These are phyloP conservation scores for Spergularia azorica DNA, from an alignment of 179 eudicot species.

Conservation along the genomic window DNA sequence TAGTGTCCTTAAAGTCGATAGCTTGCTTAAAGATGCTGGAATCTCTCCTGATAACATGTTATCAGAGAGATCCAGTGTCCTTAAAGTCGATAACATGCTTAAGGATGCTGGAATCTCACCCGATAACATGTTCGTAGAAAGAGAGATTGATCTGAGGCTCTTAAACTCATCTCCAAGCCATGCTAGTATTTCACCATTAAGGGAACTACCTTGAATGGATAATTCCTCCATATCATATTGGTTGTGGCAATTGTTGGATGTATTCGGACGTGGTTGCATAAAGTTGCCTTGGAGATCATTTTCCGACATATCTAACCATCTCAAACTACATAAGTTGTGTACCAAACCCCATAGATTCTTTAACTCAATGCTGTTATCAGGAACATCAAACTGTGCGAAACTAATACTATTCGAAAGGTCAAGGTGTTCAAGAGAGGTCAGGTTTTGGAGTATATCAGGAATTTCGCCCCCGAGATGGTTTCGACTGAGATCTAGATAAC, in stretches of 20 bases:
- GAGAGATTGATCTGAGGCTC: background rate
- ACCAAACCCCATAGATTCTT: background rate
- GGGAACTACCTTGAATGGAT: background rate
- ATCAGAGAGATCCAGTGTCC: background rate
- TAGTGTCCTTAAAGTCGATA: background rate
- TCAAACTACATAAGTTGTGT: background rate
- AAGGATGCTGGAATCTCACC: background rate
- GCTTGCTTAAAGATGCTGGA: background rate
- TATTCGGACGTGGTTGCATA: background rate
- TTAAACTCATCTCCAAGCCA: constrained; percentile 9
- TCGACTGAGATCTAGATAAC: background rate
- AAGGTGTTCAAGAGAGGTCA: constrained; percentile 18
- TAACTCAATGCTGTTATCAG: background rate
- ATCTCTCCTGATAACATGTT: constrained; percentile 1
- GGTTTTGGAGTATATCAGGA: constrained; percentile 6
- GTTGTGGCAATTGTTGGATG: background rate
- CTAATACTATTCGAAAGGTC: background rate
- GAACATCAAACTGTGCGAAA: background rate
- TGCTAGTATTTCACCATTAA: background rate
- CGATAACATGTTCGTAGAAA: background rate
- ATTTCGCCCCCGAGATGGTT: background rate
- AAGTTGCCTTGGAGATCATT: background rate
- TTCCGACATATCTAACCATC: background rate
- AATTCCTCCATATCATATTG: background rate
- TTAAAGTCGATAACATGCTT: background rate